These are phyloP conservation scores for Xerocomellus intermedius DNA, from an alignment of 768 basidiomycete genomes.

Conservation along the genomic window DNA sequence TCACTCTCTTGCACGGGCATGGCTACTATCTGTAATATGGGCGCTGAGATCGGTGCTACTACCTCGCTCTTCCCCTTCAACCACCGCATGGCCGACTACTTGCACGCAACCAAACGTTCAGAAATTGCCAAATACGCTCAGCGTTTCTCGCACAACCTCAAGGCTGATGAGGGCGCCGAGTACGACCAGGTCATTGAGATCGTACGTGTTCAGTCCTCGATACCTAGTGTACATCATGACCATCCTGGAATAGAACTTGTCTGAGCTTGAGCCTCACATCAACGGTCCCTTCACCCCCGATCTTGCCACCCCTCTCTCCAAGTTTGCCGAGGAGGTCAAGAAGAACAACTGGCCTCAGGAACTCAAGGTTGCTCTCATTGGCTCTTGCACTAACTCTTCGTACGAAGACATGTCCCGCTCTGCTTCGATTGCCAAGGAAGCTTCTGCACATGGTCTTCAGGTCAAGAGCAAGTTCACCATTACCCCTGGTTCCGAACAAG, in stretches of 20 bases:
- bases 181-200: constrained; percentile 96
- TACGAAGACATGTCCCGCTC: constrained; percentile 99
- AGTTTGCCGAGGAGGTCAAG: constrained; percentile 89
- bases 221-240: neutral
- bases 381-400: constrained; percentile 99
- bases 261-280: constrained; percentile 97
- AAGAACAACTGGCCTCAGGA: constrained; percentile 97
- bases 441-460: constrained; percentile 79
- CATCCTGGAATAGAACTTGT: constrained; percentile 64
- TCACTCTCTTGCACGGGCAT: constrained; percentile 98
- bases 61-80: constrained; percentile 99
- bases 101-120: constrained; percentile 90
- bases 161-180: constrained; percentile 83
- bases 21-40: constrained; percentile 99
- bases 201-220: constrained; percentile 41
- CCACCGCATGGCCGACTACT: constrained; percentile 87
- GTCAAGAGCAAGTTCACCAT: constrained; percentile 96
- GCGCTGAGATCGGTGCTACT: constrained; percentile 98
- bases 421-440: constrained; percentile 90
- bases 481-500: constrained; percentile 97
- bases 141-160: constrained; percentile 85
- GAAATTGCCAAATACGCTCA: constrained; percentile 89
- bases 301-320: constrained; percentile 96
- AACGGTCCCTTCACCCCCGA: constrained; percentile 99
- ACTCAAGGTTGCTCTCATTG: constrained; percentile 96